phyloP scores from a whole-genome alignment of 2,329 filamentous ascomycete species.

The Fonsecaea pedrosoi region DNA sequence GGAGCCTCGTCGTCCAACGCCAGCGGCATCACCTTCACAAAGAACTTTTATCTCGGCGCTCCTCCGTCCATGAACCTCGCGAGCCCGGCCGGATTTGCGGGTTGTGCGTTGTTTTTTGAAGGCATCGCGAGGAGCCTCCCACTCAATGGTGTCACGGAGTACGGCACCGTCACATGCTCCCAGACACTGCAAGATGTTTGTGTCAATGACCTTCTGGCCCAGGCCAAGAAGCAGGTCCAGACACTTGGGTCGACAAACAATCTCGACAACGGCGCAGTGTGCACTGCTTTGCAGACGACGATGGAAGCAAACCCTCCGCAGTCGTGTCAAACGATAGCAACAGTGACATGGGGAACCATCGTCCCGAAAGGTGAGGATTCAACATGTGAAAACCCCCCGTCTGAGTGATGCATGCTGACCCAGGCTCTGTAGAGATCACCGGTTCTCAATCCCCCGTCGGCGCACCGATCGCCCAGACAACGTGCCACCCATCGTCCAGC shows the following conservation, averaged over 20 bases:
- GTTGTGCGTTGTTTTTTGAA: conserved; percentile 33
- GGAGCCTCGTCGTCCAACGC: conserved; percentile 14
- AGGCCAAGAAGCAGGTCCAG: conserved; percentile 22
- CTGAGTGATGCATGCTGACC: background rate
- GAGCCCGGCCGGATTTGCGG: conserved; percentile 7
- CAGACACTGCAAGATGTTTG: conserved; percentile 23
- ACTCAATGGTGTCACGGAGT: conserved; percentile 21
- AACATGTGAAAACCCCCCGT: background rate
- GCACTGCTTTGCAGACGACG: conserved; percentile 19
- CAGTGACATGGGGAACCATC: conserved; percentile 29
- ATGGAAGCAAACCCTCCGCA: conserved; percentile 24
- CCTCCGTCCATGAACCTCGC: conserved; percentile 26
- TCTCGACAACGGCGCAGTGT: conserved; percentile 6
- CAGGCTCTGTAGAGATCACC: conserved; percentile 20
- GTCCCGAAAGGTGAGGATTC: conserved; percentile 27
- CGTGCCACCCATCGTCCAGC: conserved; percentile 27
- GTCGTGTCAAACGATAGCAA: conserved; percentile 23
- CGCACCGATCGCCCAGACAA: conserved; percentile 15
- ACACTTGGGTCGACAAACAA: conserved; percentile 2
- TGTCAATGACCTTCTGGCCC: conserved; percentile 24
- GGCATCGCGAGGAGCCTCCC: conserved; percentile 30
- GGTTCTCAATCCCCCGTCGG: conserved; percentile 15
- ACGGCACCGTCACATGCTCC: conserved; percentile 26
- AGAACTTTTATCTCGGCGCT: conserved; percentile 31
- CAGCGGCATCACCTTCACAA: conserved; percentile 19